These are phyloP conservation scores for Phylloporus gajari DNA, from an alignment of 1,284 basidiomycete species.

Conservation along the genomic window DNA sequence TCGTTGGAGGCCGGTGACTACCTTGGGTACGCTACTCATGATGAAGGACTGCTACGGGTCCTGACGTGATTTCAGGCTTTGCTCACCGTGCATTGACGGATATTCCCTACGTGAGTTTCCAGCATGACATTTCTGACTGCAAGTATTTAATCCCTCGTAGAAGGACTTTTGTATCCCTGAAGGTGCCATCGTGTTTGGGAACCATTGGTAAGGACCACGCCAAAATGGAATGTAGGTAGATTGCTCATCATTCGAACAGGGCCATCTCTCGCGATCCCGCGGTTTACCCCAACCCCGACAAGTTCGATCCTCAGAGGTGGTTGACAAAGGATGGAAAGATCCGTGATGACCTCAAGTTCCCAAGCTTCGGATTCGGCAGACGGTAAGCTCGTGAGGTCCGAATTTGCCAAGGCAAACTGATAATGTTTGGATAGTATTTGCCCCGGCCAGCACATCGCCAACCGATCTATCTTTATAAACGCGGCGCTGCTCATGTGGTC, in stretches of 20 bases:
- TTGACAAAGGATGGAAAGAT: slow-evolving; percentile 35
- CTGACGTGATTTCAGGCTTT: slow-evolving; percentile 37
- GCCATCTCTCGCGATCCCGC: slow-evolving; percentile 44
- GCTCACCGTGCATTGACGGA: slow-evolving; percentile 41
- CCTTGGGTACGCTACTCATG: slow-evolving; percentile 33
- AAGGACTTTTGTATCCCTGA: slow-evolving; percentile 43
- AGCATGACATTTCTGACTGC: not conserved
- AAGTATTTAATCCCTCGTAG: slow-evolving; percentile 26
- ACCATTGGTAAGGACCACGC: slow-evolving; percentile 39
- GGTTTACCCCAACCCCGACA: slow-evolving; percentile 42
- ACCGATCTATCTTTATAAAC: slow-evolving; percentile 69
- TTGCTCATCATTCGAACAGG: slow-evolving; percentile 27
- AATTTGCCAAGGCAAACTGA: slow-evolving; percentile 1
- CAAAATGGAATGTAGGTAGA: no score
- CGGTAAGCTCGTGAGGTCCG: slow-evolving; percentile 27
- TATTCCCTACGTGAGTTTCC: slow-evolving; percentile 41
- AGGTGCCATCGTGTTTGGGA: slow-evolving; percentile 47
- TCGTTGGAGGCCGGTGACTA: slow-evolving; percentile 56
- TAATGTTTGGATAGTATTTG: slow-evolving; percentile 55
- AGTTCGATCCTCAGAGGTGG: slow-evolving; percentile 44
- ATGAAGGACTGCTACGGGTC: not conserved
- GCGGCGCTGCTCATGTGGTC: slow-evolving; percentile 70
- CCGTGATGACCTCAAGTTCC: slow-evolving; percentile 44
- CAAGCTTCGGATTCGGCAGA: slow-evolving; percentile 46
- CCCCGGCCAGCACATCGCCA: slow-evolving; percentile 70